Percentiles rank a stretch among this genome's conserved stretches.
Conservation (phyloP, 2,329 filamentous ascomycete genomes). For the Cyphellophora attinorum region DNA sequence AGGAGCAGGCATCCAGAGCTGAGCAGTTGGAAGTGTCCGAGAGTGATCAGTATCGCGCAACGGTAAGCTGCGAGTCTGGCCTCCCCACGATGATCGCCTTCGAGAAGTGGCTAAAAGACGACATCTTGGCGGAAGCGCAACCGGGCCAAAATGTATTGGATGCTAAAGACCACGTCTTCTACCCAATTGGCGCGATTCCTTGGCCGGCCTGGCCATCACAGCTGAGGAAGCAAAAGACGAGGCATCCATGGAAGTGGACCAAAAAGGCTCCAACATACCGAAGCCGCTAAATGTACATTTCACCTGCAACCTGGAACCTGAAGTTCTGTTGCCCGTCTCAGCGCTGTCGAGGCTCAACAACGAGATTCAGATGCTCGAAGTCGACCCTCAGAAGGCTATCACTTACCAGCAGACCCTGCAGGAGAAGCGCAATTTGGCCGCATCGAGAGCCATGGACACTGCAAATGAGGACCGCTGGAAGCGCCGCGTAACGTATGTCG, state of each 20-base stretch:
- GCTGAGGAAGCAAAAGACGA: constrained; percentile 15
- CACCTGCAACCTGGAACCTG: constrained; percentile 31
- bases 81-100: constrained; percentile 34
- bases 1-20: too few relatives aligned
- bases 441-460: constrained; percentile 16
- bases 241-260: constrained; percentile 28
- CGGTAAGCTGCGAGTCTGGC: constrained; percentile 35
- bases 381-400: constrained; percentile 16
- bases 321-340: constrained; percentile 31
- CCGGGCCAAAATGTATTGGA: constrained; percentile 22
- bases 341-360: constrained; percentile 31
- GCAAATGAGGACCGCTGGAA: constrained; percentile 23
- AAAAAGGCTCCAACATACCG: constrained; percentile 24
- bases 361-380: constrained; percentile 28
- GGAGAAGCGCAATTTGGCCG: constrained; percentile 2
- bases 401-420: constrained; percentile 17
- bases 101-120: constrained; percentile 31
- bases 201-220: neutral
- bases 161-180: constrained; percentile 30
- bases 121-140: constrained; percentile 23
- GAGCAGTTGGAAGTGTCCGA: too few relatives aligned
- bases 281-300: constrained; percentile 33
- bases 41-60: constrained; percentile 28
- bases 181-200: constrained; percentile 20
- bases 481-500: constrained; percentile 24